phyloP scores from a whole-genome alignment of 768 basidiomycete genomes.

The Mycena metata region DNA sequence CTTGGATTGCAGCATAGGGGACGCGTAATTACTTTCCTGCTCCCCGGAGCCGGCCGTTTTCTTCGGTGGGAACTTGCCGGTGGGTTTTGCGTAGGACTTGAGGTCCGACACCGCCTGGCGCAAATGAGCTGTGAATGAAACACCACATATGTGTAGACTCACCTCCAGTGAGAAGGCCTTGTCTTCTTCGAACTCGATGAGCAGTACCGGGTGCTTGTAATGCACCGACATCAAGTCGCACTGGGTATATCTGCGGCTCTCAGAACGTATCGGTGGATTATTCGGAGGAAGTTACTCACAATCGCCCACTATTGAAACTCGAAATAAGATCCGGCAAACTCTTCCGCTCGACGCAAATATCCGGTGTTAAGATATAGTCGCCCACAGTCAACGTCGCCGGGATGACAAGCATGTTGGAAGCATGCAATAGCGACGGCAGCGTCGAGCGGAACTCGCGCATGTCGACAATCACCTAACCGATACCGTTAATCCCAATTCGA shows the following conservation, averaged over 20 bases:
- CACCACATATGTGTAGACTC: conserved; percentile 37
- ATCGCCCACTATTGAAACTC: conserved; percentile 92
- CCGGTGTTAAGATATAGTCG: conserved; percentile 95
- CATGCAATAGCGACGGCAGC: conserved; percentile 90
- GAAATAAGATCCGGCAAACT: conserved; percentile 93
- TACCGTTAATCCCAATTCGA: not conserved
- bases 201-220: conserved; percentile 92
- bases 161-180: conserved; percentile 95
- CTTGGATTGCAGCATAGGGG: conserved; percentile 86
- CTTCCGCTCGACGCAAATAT: conserved; percentile 97
- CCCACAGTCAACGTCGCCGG: conserved; percentile 95
- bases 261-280: not conserved
- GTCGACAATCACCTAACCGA: conserved; percentile 88
- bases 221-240: conserved; percentile 97
- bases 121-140: not conserved
- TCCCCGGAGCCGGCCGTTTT: conserved; percentile 43
- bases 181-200: conserved; percentile 98
- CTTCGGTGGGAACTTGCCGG: conserved; percentile 66
- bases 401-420: conserved; percentile 81
- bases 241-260: conserved; percentile 83
- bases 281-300: conserved; percentile 68
- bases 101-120: conserved; percentile 71
- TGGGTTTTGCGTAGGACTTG: conserved; percentile 76
- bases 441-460: conserved; percentile 97
- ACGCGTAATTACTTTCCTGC: conserved; percentile 46